Evolutionary conservation across 768 basidiomycete species (phyloP).

Genomic region (Lactarius trivialis): DNA sequence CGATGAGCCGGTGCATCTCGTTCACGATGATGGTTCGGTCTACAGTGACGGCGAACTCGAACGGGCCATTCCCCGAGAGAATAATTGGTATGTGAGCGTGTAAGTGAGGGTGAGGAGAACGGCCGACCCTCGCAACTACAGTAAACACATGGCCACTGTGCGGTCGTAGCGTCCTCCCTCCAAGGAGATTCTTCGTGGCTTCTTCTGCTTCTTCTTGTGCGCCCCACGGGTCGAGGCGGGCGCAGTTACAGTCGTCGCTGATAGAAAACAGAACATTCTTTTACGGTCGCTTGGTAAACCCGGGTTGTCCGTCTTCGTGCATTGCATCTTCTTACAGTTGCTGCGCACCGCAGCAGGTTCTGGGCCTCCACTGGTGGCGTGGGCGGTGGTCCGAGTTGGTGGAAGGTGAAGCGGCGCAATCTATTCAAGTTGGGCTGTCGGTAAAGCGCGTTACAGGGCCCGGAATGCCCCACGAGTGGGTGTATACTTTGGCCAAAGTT

Average conservation of each 20-base stretch:
- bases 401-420: no score
- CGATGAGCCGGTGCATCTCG: constrained; percentile 25
- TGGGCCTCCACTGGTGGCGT: no score
- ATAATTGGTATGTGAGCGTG: neutral
- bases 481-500: no score
- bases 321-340: neutral
- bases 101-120: neutral
- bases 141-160: neutral
- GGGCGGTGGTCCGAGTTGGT: no score
- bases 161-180: neutral
- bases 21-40: constrained; percentile 29
- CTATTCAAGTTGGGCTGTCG: no score
- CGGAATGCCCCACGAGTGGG: no score
- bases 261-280: neutral
- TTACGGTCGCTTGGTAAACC: neutral
- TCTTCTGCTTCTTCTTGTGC: neutral
- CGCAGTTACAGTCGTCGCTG: neutral
- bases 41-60: neutral
- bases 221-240: constrained; percentile 6
- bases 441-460: no score
- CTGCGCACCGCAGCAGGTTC: no score
- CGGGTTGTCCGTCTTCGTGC: neutral
- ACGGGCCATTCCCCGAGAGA: neutral
- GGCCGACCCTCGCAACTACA: neutral
- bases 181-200: neutral